Base-by-base conservation (phyloP, 306 rosid genomes). In the Casuarina equisetifolia region DNA sequence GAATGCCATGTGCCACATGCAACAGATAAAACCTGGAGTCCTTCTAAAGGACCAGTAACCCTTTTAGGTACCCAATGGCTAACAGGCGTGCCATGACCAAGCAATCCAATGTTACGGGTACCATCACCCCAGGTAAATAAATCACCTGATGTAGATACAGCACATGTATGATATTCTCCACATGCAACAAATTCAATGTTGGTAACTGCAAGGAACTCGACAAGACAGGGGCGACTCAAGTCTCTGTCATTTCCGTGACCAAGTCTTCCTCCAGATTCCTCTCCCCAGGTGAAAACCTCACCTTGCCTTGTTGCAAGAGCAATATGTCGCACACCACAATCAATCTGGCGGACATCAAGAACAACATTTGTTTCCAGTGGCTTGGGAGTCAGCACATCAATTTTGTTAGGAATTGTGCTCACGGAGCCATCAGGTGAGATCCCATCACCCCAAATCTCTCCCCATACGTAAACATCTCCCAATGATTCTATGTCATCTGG, bases 231-330 rank as follows among this genome's bases (percentile, higher is more conserved):
- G 58, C 55, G 81, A 62, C 91, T 79, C 55, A 75, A 85, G 78
- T 87, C 85, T 84, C 82, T 91, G 77, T 93, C 96, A 71, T 83
- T 72, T 48, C 99, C 99, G 76, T 91, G 98, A 40, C 99, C 99
- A 43, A 96, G 97, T 70, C 94, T 87, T 81, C 99, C 99, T 1
- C 97, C 98, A 69, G 85, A 90, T 78, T 91, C 98, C 80, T 92
- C 99, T 69, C 99, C 99, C 99, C 99, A 96, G 11, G 98, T 91
- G 79, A 96, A 96, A 86, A 92, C 91, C 86, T 96, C 99, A 61
- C 99, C 99, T 79, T 96, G 97, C 88, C 93, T 89, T 63, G 99
- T 96, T 43, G 91, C 93, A 6, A 96, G 90, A 78, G 93, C 94
- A 73, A 89, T 76, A 70, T 96, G 99, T 51, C 86, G 76, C n/a